These are phyloP conservation scores for Pythium volutum DNA, from an alignment of 352 stramenopile genomes.

Conservation along the genomic window DNA sequence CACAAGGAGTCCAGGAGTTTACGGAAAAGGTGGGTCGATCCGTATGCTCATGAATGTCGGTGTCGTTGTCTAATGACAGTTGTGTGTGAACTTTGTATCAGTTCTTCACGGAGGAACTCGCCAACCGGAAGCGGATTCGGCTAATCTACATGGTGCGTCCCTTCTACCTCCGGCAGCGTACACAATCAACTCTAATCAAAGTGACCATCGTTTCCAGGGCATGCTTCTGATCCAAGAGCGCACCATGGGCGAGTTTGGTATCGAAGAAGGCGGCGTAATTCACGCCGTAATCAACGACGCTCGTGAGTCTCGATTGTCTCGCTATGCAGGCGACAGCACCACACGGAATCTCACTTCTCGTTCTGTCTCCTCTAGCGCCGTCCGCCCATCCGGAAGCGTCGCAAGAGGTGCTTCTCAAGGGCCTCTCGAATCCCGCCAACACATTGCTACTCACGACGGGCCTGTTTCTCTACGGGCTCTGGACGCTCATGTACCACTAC, in stretches of 20 bases:
- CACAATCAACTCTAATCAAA: not conserved
- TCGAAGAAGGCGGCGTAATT: slow-evolving; percentile 73
- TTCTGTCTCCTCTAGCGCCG: slow-evolving; percentile 25
- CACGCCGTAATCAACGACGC: slow-evolving; percentile 71
- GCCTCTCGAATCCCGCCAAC: slow-evolving; percentile 49
- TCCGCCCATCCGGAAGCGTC: slow-evolving; percentile 39
- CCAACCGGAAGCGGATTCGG: slow-evolving; percentile 55
- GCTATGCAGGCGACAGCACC: not conserved
- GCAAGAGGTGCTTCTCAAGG: slow-evolving; percentile 48
- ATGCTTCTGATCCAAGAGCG: slow-evolving; percentile 65
- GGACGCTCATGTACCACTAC: slow-evolving; percentile 80
- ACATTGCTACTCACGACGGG: slow-evolving; percentile 62
- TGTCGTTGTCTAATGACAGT: not conserved
- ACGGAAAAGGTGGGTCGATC: slow-evolving; percentile 32
- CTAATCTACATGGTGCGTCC: slow-evolving; percentile 69
- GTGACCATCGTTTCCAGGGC: slow-evolving; percentile 21
- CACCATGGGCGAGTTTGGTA: slow-evolving; percentile 74
- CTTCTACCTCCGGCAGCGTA: not conserved
- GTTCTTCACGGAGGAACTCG: slow-evolving; percentile 63
- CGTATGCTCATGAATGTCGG: not conserved
- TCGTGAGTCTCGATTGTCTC: slow-evolving; percentile 35
- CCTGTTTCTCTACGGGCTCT: slow-evolving; percentile 65
- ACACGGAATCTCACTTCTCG: slow-evolving; percentile 10
- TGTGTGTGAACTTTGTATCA: slow-evolving; percentile 13
- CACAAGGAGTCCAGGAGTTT: slow-evolving; percentile 66